These are phyloP conservation scores for Stentor coeruleus DNA, from an alignment of 73 alveolate species.

Conservation along the genomic window DNA sequence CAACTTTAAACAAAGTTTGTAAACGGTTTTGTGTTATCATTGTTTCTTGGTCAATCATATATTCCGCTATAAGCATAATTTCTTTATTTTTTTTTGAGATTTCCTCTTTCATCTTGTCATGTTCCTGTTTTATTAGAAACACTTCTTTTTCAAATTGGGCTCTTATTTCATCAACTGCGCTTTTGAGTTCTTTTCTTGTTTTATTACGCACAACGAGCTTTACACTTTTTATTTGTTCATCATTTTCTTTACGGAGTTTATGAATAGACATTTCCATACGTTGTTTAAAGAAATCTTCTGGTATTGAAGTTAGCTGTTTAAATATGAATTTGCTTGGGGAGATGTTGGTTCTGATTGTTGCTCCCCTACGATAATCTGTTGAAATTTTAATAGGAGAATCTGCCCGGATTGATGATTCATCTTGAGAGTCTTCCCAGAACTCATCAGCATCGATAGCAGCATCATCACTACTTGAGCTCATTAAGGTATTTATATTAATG, in stretches of 20 bases:
- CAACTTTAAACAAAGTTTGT: neutral
- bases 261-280: neutral
- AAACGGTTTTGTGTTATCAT: neutral
- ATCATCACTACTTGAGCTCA: neutral
- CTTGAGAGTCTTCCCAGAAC: neutral
- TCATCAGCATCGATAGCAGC: neutral
- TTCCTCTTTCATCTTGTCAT: neutral
- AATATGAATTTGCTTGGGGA: neutral
- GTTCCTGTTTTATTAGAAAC: neutral
- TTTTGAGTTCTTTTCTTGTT: constrained; percentile 4
- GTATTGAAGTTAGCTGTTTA: neutral
- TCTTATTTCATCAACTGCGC: neutral
- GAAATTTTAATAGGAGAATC: neutral
- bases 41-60: neutral
- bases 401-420: neutral
- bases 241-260: neutral
- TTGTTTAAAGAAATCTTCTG: neutral
- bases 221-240: neutral
- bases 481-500: too few relatives aligned
- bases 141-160: constrained; percentile 10
- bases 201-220: neutral
- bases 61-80: neutral
- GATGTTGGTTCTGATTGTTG: neutral
- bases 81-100: neutral
- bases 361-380: neutral